Percentiles rank a stretch among this genome's conserved stretches.
Evolutionary conservation across 1,284 basidiomycete genomes (phyloP).

Genomic region (Puccinia novopanici): DNA sequence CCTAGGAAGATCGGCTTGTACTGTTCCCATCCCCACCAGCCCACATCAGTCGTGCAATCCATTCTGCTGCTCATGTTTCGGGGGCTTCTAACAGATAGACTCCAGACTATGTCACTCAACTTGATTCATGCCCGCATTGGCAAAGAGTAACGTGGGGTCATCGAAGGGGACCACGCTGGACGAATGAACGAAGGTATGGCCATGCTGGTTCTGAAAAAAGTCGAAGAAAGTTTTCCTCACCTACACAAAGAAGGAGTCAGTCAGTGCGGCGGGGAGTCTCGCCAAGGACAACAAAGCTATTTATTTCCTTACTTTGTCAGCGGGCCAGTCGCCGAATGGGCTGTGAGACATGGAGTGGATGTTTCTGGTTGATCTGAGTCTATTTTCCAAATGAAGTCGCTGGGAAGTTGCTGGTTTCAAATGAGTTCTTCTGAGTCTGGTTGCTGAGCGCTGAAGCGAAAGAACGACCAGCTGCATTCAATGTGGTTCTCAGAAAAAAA

Average conservation of each 20-base stretch:
- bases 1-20: conserved; percentile 50
- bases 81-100: too few species aligned
- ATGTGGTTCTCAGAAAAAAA: neutral
- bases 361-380: neutral
- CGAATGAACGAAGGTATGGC: conserved; percentile 44
- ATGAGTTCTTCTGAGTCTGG: neutral
- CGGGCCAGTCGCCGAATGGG: conserved; percentile 50
- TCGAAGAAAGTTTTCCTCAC: conserved; percentile 45
- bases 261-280: neutral
- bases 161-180: conserved; percentile 47
- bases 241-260: neutral
- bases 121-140: conserved; percentile 70
- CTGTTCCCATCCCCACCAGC: conserved; percentile 2
- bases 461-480: neutral
- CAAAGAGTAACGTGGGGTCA: conserved; percentile 83
- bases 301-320: conserved; percentile 36
- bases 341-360: neutral
- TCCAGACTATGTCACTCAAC: too few species aligned
- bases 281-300: neutral
- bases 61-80: too few species aligned
- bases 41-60: neutral
- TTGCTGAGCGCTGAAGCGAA: neutral
- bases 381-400: neutral
- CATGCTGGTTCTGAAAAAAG: conserved; percentile 33
- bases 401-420: neutral